Conservation (phyloP, 768 basidiomycete species). For the Termitomyces sp. region DNA sequence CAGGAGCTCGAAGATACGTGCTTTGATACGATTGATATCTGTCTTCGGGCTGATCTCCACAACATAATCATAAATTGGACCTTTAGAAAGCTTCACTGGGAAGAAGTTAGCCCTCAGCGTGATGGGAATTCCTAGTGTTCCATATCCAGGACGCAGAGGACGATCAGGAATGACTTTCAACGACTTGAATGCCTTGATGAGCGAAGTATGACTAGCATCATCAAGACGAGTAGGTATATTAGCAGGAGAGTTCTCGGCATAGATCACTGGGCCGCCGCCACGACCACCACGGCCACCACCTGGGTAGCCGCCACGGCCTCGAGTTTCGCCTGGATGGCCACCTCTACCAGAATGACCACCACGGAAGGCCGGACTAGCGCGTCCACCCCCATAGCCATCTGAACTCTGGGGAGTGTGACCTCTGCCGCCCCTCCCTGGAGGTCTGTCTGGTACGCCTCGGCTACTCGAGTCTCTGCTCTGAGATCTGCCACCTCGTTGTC, state of each 20-base stretch:
- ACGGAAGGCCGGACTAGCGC: conserved; percentile 15
- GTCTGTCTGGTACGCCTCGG: conserved; percentile 9
- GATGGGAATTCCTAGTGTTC: conserved; percentile 41
- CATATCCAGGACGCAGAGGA: conserved; percentile 54
- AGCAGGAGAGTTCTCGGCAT: conserved; percentile 27
- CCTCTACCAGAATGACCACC: conserved; percentile 19
- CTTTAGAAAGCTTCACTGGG: conserved; percentile 39
- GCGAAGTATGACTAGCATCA: conserved; percentile 24
- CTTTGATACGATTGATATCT: conserved; percentile 36
- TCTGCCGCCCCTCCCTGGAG: conserved; percentile 14
- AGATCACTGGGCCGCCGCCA: conserved; percentile 31
- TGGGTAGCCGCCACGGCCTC: conserved; percentile 17
- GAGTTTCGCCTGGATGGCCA: conserved; percentile 15
- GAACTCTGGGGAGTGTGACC: conserved; percentile 10
- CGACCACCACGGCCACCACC: conserved; percentile 13
- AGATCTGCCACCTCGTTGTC: conserved; percentile 17
- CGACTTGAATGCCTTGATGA: conserved; percentile 33
- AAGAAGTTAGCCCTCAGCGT: conserved; percentile 62
- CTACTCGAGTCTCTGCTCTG: conserved; percentile 7
- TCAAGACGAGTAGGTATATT: conserved; percentile 30
- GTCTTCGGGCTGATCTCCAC: conserved; percentile 45
- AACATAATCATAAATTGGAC: conserved; percentile 48
- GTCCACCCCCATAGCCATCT: conserved; percentile 13
- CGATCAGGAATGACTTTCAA: conserved; percentile 25
- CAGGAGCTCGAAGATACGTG: conserved; percentile 49